phyloP scores from a whole-genome alignment of 257 asterid species.

The Nyctanthes arbortristis region DNA sequence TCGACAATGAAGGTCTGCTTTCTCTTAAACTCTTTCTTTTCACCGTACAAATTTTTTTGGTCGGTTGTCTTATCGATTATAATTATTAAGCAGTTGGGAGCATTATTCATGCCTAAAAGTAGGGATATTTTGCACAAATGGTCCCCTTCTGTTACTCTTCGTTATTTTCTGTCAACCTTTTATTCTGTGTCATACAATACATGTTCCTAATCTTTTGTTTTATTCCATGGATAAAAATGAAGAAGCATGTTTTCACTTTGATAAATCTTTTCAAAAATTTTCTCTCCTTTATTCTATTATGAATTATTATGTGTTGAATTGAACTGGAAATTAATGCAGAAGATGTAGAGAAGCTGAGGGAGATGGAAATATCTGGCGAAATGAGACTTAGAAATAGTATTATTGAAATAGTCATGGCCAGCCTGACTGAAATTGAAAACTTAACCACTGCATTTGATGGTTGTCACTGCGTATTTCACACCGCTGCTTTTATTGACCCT shows the following conservation, averaged over 20 bases:
- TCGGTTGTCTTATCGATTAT: no score
- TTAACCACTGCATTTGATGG: constrained; percentile 69
- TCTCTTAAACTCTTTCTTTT: no score
- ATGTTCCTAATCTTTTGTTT: no score
- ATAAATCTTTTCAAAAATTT: not conserved
- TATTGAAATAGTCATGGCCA: constrained; percentile 75
- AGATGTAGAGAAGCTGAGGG: constrained; percentile 81
- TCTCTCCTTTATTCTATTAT: not conserved
- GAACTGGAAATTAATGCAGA: constrained; percentile 68
- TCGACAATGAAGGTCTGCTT: constrained; percentile 72
- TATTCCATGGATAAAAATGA: no score
- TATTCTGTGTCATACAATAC: no score
- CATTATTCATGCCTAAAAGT: not conserved
- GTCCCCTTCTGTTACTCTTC: no score
- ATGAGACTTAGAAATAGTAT: constrained; percentile 52
- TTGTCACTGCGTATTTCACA: constrained; percentile 79
- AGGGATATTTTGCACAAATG: no score
- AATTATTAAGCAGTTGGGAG: no score
- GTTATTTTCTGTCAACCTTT: no score
- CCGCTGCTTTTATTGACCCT: constrained; percentile 85
- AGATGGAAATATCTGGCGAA: constrained; percentile 80
- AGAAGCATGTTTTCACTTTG: no score
- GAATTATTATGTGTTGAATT: not conserved
- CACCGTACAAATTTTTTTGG: not conserved
- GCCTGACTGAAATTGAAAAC: constrained; percentile 51